phyloP scores from a whole-genome alignment of 805 yeast species.

The Diddensiella santjacobensis region DNA sequence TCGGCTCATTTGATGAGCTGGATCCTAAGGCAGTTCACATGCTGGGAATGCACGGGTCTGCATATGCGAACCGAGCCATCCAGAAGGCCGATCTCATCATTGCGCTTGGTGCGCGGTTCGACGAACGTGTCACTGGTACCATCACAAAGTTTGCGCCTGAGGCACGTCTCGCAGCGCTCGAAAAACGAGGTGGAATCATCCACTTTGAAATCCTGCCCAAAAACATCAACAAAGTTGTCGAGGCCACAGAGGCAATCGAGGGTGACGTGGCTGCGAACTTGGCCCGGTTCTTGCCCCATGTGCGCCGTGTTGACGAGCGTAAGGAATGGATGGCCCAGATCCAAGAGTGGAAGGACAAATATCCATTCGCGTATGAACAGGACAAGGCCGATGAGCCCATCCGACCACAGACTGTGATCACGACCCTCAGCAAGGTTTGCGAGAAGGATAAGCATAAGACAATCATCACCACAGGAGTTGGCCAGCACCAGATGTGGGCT shows the following conservation, averaged over 20 bases:
- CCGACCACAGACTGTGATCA: conserved; percentile 89
- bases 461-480: conserved; percentile 95
- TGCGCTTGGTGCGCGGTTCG: conserved; percentile 96
- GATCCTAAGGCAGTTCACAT: conserved; percentile 89
- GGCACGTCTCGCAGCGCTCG: conserved; percentile 83
- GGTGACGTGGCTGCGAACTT: conserved; percentile 89
- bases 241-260: conserved; percentile 91
- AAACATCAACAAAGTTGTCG: conserved; percentile 94
- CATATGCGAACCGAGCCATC: conserved; percentile 90
- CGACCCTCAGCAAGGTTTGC: conserved; percentile 72
- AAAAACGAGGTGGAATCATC: conserved; percentile 89
- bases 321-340: conserved; percentile 75
- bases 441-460: conserved; percentile 63
- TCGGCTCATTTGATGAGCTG: conserved; percentile 91
- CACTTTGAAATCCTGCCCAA: conserved; percentile 96
- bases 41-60: conserved; percentile 98
- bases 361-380: conserved; percentile 75
- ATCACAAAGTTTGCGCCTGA: conserved; percentile 87
- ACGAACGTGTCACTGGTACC: conserved; percentile 94
- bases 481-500: conserved; percentile 99
- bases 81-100: conserved; percentile 90
- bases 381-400: conserved; percentile 55
- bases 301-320: conserved; percentile 59
- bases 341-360: conserved; percentile 76
- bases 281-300: conserved; percentile 64